phyloP scores from a whole-genome alignment of 225 moss, liverwort and hornwort species.

The Thuidium tamariscinum region DNA sequence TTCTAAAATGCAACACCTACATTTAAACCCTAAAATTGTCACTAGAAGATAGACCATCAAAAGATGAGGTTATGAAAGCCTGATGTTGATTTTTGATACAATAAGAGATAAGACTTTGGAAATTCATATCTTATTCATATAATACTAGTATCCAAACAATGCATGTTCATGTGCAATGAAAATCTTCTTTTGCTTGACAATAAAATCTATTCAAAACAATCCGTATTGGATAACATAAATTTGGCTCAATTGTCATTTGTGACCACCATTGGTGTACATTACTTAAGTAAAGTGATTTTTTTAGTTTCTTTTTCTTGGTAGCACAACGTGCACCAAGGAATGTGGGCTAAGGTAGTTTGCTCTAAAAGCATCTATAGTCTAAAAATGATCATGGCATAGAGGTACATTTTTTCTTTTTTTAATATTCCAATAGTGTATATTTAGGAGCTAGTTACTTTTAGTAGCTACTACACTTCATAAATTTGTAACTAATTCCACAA shows the following conservation, averaged over 20 bases:
- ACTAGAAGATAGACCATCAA: not conserved
- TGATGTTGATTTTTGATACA: not conserved
- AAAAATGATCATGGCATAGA: too few species aligned
- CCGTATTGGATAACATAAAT: too few species aligned
- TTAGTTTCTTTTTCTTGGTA: too few species aligned
- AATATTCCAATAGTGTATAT: too few species aligned
- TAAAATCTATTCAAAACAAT: not conserved
- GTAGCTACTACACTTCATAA: too few species aligned
- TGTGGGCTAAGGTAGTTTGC: not conserved
- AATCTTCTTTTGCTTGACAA: not conserved
- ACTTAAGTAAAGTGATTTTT: not conserved
- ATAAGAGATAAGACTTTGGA: not conserved
- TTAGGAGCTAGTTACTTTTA: too few species aligned
- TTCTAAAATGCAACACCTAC: not conserved
- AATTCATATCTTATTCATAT: not conserved
- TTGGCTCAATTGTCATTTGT: not conserved
- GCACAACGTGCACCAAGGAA: accelerated
- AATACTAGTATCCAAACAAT: not conserved
- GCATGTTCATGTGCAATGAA: not conserved
- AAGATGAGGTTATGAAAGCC: not conserved
- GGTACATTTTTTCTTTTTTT: too few species aligned
- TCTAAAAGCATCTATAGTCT: too few species aligned
- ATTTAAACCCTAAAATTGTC: accelerated
- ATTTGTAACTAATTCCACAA: too few species aligned
- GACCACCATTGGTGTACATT: accelerated